A percentile compares a stretch with the other conserved stretches of the same genome.
phyloP scores from a whole-genome alignment of 768 basidiomycete species.

The Kwoniella mangroviensis region DNA sequence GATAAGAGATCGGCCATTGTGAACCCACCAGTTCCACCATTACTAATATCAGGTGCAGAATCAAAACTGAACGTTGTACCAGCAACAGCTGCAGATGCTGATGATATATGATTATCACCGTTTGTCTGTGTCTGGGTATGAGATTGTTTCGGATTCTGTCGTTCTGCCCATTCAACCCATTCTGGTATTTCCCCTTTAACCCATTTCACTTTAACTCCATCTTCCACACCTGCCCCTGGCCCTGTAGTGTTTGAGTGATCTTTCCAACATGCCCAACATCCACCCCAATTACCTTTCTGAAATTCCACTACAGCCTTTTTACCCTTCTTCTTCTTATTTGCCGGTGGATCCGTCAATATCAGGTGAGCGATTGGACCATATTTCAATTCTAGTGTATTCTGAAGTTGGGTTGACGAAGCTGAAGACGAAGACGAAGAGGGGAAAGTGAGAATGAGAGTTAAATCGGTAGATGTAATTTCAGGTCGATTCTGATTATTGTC shows the following conservation, averaged over 20 bases:
- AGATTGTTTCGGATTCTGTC: constrained; percentile 13
- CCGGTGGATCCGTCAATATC: constrained; percentile 37
- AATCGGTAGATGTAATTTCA: constrained; percentile 40
- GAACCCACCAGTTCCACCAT: constrained; percentile 4
- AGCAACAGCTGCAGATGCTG: background rate
- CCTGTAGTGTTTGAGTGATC: constrained; percentile 38
- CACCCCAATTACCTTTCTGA: constrained; percentile 50
- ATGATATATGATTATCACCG: constrained; percentile 5
- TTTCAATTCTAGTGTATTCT: constrained; percentile 23
- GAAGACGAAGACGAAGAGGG: constrained; percentile 23
- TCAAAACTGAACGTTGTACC: constrained; percentile 16
- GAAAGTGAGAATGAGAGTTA: constrained; percentile 51
- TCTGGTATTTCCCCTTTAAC: constrained; percentile 37
- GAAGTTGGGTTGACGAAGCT: constrained; percentile 13
- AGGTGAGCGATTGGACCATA: constrained; percentile 51
- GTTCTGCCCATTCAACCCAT: constrained; percentile 50
- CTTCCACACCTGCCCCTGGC: constrained; percentile 22
- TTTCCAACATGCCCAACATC: constrained; percentile 53
- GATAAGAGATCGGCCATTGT: constrained; percentile 42
- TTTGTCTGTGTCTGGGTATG: background rate
- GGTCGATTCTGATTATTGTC: constrained; percentile 24
- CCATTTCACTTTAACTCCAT: constrained; percentile 50
- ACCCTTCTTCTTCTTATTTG: constrained; percentile 37
- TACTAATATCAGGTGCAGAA: constrained; percentile 35
- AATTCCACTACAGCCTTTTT: constrained; percentile 51